Base-by-base conservation (phyloP, 1,139 yeast genomes). In the Suhomyces wounanorum region DNA sequence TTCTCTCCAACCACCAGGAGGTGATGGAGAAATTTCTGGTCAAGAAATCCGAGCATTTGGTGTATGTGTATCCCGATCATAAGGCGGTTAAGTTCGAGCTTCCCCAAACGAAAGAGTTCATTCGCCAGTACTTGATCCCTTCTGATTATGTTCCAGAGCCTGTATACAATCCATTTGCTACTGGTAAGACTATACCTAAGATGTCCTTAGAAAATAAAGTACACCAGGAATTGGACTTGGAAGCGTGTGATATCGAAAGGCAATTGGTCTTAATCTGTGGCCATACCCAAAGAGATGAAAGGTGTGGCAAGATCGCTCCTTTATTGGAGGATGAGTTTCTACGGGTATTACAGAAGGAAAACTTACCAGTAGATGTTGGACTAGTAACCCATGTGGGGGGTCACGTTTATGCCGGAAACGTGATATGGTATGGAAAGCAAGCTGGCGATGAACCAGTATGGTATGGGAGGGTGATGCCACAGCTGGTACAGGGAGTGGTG, bases 321-420 rank as follows among this genome's bases (percentile, higher is more conserved):
- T 49, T 82, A 17, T 61, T 87, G 0, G 61, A 66, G 40, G 59
- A 69, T 5, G 91, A 87, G 62, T 81, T 87, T 51, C 61, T 64
- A 16, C 58, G 56, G 40, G 83, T 79, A 1, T 58, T 83, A n/a
- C 53, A 58, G 10, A 44, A 55, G 1, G 69, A 75, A 43, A 59
- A 64, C 10, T 49, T 53, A 2, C 43, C 51, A 0, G 64, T 76
- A 2, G 69, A 73, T n/a, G 75, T 84, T 17, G 89, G 89, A 0
- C 62, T 77, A 16, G 72, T 85, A 1, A 82, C 89, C 10, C 95
- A 87, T 63, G 72, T 87, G 41, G 92, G 94, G 0, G 95, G 95
- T 0, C 95, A 87, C 62, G 87, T 77, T 0, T 87, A 83, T 63
- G 94, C 95, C 2, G 95, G 94, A 0, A 87, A 87, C 61, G 82